Conservation (phyloP, 805 yeast species). For the Saccharomycopsis microspora region DNA sequence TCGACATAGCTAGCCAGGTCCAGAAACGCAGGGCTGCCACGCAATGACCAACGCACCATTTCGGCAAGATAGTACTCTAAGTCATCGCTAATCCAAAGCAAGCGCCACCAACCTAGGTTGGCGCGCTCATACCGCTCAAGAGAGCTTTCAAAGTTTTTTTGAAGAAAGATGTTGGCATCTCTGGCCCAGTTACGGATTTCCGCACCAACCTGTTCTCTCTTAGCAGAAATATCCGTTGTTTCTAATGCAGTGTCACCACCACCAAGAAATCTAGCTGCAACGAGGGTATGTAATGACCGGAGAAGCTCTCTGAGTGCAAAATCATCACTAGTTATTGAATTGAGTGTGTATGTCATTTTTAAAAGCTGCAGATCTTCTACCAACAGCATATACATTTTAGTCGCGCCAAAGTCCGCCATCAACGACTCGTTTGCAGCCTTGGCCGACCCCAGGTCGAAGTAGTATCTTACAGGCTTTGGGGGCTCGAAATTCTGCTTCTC, state of each 20-base stretch:
- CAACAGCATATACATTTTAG: conserved; percentile 5
- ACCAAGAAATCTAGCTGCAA: conserved; percentile 4
- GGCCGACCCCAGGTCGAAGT: conserved; percentile 8
- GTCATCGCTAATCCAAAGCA: conserved; percentile 10
- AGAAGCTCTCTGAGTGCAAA: conserved; percentile 1
- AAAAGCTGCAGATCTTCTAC: conserved; percentile 10
- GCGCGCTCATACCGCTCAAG: conserved; percentile 5
- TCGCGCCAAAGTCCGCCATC: conserved; percentile 13
- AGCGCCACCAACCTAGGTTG: conserved; percentile 12
- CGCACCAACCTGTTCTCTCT: background rate
- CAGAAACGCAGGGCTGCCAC: conserved; percentile 1
- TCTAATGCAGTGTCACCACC: background rate
- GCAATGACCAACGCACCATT: conserved; percentile 10
- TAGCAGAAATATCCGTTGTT: background rate
- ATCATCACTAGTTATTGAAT: conserved; percentile 6
- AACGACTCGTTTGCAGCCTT: conserved; percentile 12
- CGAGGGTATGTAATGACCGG: conserved; percentile 5
- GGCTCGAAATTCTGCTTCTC: background rate
- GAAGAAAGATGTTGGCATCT: conserved; percentile 10
- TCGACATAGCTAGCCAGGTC: conserved; percentile 10
- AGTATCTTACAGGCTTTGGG: background rate
- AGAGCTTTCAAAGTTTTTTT: background rate
- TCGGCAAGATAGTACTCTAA: conserved; percentile 13
- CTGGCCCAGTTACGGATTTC: conserved; percentile 13
- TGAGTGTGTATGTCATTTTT: conserved; percentile 9